phyloP scores from a whole-genome alignment of 2,329 filamentous ascomycete species.

The Hypoxylon sp. region DNA sequence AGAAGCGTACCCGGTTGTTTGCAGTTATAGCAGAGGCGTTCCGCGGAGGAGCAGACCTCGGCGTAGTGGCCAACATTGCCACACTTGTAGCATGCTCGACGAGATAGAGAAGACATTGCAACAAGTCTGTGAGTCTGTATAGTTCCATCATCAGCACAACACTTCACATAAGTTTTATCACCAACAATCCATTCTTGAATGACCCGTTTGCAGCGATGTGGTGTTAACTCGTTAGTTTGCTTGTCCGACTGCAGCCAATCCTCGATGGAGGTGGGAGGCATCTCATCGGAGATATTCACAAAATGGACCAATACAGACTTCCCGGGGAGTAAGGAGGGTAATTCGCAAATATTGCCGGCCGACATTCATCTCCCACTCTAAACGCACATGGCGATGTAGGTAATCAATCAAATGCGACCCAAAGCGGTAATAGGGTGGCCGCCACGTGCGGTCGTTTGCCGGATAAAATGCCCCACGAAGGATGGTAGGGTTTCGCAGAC shows the following conservation, averaged over 20 bases:
- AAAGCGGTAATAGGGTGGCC: constrained; percentile 33
- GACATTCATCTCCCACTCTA: constrained; percentile 9
- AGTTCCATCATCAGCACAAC: constrained; percentile 56
- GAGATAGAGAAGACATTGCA: constrained; percentile 83
- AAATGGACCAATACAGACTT: constrained; percentile 4
- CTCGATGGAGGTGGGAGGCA: constrained; percentile 53
- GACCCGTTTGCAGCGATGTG: constrained; percentile 55
- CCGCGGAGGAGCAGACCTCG: constrained; percentile 97
- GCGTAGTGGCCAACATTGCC: constrained; percentile 85
- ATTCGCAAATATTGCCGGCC: constrained; percentile 17
- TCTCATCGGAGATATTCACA: constrained; percentile 38
- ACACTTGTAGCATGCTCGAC: constrained; percentile 87
- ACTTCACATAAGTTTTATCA: constrained; percentile 53
- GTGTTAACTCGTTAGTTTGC: constrained; percentile 50
- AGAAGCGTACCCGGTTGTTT: constrained; percentile 81
- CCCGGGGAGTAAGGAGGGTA: constrained; percentile 2
- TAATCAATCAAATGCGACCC: constrained; percentile 32
- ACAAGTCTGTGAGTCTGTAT: constrained; percentile 49
- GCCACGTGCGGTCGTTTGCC: constrained; percentile 42
- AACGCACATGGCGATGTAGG: constrained; percentile 12
- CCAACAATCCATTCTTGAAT: constrained; percentile 48
- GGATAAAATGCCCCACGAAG: constrained; percentile 43
- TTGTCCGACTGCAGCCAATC: constrained; percentile 52
- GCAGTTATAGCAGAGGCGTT: constrained; percentile 99
- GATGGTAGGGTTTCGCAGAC: constrained; percentile 35